Evolutionary conservation across 192 early-diverging fungal species (phyloP), one percentile per base, ranked within the genome.

Genomic region (Chytriomyces confervae): DNA sequence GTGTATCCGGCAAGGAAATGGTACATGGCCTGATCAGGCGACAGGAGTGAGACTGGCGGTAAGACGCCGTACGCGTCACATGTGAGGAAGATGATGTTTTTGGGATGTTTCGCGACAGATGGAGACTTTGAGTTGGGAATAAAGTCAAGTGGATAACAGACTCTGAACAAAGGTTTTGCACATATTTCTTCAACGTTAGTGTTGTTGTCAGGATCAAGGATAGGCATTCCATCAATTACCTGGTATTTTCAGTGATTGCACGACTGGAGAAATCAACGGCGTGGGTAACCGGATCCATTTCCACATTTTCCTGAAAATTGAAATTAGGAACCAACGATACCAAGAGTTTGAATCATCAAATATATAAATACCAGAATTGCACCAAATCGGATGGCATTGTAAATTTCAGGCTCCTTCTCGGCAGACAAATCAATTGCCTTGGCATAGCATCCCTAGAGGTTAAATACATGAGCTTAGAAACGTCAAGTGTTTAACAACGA

Each of bases 331-430:
- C 36, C 36, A 36, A 36, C 36, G 1, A 36, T 36, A 36, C 36
- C 1, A 36, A 36, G 0, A 3, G 1, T 36, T 36, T 2, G 36
- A 36, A 36, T 36, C 36, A 3, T 1, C 36, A 2, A 36, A 36
- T 36, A 36, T 36, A 36, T 36, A 36, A 36, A 36, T 36, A 36
- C 36, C 16, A 97, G 86, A 23, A 97, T 90, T 16, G 92, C 88
- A 61, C 94, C 94, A 82, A 93, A 95, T 43, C 90, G 87, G 79
- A 97, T 96, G 43, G 96, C 96, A 57, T 92, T 89, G 86, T 93
- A 97, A 85, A 97, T 97, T 82, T 96, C 96, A 50, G 96, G 96
- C 79, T 97, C 96, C 88, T 95, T 97, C 79, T 94, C 94, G 20
- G 90, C 88, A 6, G 95, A 95, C 50, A 97, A 85, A 67, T 95